These are phyloP conservation scores for Sporothrix euskadiensis DNA, from an alignment of 2,329 filamentous ascomycete species.

Conservation along the genomic window DNA sequence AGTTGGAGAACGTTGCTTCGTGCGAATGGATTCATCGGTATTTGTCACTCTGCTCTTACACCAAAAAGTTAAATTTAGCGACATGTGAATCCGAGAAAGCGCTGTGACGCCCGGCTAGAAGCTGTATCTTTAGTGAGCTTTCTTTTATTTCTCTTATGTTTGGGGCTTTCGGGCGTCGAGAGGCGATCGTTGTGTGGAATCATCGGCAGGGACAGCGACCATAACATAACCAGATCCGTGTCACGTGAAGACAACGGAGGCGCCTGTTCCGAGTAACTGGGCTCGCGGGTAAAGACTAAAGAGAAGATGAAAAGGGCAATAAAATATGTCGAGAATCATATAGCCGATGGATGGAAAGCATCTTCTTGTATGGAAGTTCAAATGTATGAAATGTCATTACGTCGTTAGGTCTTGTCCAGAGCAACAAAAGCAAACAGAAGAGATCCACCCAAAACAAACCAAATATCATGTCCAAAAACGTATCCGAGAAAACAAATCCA, in stretches of 20 bases:
- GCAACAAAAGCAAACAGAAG: not conserved
- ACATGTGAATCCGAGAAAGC: not conserved
- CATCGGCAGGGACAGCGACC: not conserved
- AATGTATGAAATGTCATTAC: not conserved
- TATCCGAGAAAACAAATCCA: not conserved
- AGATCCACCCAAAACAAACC: not conserved
- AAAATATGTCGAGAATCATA: not conserved
- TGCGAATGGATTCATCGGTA: not conserved
- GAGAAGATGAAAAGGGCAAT: not conserved
- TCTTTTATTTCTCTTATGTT: not conserved
- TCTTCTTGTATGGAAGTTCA: too few species aligned
- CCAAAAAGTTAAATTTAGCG: not conserved
- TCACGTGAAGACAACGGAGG: slow-evolving; percentile 11
- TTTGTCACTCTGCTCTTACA: not conserved
- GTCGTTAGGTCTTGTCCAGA: not conserved
- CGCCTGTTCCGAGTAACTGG: not conserved
- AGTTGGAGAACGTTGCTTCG: not conserved
- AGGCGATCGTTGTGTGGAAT: slow-evolving; percentile 6
- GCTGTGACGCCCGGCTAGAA: not conserved
- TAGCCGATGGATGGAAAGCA: not conserved
- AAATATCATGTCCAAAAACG: not conserved
- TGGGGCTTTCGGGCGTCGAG: not conserved
- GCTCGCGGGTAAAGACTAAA: not conserved
- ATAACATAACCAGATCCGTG: not conserved
- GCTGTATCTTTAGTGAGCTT: not conserved